Evolutionary conservation across 805 yeast species (phyloP), one percentile per base, ranked within the genome.

Genomic region (Saturnispora gosingensis): DNA sequence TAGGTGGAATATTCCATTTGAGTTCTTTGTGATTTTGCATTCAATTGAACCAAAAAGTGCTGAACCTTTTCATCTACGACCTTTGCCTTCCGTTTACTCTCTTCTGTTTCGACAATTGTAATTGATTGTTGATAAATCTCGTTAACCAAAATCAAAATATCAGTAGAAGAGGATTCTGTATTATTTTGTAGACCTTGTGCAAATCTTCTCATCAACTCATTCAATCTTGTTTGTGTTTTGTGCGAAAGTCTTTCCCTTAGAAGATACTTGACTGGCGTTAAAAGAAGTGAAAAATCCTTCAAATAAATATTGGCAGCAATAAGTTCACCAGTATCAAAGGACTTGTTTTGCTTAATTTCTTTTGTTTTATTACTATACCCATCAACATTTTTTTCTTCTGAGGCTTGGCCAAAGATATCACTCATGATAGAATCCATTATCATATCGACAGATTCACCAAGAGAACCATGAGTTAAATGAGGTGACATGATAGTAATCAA

Each of bases 311-410:
- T 80, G 15, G 80, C 67, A 0, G 96, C 77, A 45, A 91, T 62
- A 18, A 88, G 70, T 67, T 90, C 96, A 27, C 84, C 95, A 5
- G 93, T 80, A 59, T 93, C 98, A 62, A 72, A 85, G 72, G 96
- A 84, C 68, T 88, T 88, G 62, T 87, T 88, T 57, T 81, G 83
- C 64, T 88, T 90, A 35, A 93, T 91, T 71, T 91, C 99, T 59
- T 85, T 86, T 81, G 89, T 86, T 55, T 83, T 81, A 30, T 87
- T 82, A 49, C 78, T 78, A 61, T 93, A 91, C 18, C 89, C 96
- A 55, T 89, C 97, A 5, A 93, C 90, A 57, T 93, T 98, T 64
- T 93, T 91, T 61, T 93, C 98, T 62, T 84, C 85, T 35, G 96
- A 95, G 3, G 96, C 86, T 9, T 83, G 77, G 24, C 99, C 99